A percentile compares a stretch with the other conserved stretches of the same genome.
These are phyloP conservation scores for Macrophomina pseudophaseolina DNA, from an alignment of 2,329 filamentous ascomycete genomes.

Conservation along the genomic window DNA sequence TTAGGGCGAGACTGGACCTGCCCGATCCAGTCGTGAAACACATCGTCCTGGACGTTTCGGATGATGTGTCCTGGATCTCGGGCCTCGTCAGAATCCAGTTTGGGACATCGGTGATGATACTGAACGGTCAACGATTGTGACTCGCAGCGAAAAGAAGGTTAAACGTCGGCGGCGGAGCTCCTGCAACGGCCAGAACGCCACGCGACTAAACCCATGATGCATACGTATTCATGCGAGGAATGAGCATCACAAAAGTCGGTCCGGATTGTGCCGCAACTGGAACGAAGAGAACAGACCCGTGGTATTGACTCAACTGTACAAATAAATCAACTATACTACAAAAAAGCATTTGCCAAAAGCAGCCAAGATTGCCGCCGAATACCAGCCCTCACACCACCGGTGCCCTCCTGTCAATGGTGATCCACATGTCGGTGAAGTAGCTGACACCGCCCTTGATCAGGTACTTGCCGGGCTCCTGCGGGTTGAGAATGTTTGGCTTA, in stretches of 20 bases:
- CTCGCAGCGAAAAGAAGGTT: constrained; percentile 8
- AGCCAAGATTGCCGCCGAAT: not conserved
- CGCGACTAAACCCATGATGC: not conserved
- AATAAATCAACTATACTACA: constrained; percentile 16
- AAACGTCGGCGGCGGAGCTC: not conserved
- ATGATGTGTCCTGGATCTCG: not conserved
- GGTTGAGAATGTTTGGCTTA: constrained; percentile 38
- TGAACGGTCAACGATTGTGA: not conserved
- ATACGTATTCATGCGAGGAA: not conserved
- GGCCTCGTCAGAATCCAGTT: not conserved
- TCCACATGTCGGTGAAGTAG: constrained; percentile 51
- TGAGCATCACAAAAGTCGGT: not conserved
- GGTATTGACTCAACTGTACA: constrained; percentile 6
- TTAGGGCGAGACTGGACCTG: constrained; percentile 4
- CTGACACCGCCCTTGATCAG: constrained; percentile 50
- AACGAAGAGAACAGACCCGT: constrained; percentile 5
- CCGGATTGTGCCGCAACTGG: not conserved
- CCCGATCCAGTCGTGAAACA: not conserved
- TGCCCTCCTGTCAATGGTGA: constrained; percentile 37
- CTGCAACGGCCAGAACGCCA: not conserved
- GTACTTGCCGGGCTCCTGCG: constrained; percentile 42
- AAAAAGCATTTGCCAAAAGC: constrained; percentile 1
- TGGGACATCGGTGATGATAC: not conserved
- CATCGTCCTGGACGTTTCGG: not conserved
- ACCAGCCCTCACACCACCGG: constrained; percentile 20